These are phyloP conservation scores for Clitoria ternatea DNA, from an alignment of 306 rosid species.

Conservation along the genomic window DNA sequence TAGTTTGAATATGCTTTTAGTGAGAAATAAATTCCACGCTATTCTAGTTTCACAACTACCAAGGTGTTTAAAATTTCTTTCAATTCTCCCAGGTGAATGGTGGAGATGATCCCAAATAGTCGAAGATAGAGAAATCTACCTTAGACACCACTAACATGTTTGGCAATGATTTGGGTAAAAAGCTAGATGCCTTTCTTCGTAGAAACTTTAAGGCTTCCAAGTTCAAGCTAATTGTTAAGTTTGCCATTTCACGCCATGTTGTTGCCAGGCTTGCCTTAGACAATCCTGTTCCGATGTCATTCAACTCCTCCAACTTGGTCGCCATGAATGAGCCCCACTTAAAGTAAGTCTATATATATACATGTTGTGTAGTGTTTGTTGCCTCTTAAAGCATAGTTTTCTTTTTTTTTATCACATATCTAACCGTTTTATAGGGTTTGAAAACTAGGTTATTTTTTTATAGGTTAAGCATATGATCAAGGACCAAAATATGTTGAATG, in stretches of 20 bases:
- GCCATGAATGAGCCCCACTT: conserved; percentile 74
- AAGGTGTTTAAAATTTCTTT: conserved; percentile 22
- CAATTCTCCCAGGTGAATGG: conserved; percentile 44
- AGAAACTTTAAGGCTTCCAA: conserved; percentile 57
- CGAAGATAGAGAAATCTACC: conserved; percentile 32
- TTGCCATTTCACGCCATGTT: conserved; percentile 72
- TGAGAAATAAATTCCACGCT: not conserved
- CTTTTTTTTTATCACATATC: not conserved
- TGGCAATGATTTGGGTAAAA: conserved; percentile 56
- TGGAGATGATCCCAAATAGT: conserved; percentile 32
- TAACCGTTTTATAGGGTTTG: not conserved
- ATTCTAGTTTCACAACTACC: conserved; percentile 6
- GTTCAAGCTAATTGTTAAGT: conserved; percentile 44
- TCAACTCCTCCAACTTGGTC: conserved; percentile 68
- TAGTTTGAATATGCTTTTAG: conserved; percentile 21
- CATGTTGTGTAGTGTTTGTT: not conserved
- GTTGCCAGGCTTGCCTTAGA: conserved; percentile 47
- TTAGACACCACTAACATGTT: conserved; percentile 23
- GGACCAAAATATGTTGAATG: conserved; percentile 80
- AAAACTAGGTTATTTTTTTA: not conserved
- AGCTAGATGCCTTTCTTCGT: conserved; percentile 62
- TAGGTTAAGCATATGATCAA: conserved; percentile 81
- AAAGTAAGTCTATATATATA: conserved; percentile 50
- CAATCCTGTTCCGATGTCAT: conserved; percentile 66
- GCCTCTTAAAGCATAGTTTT: too few relatives aligned